Base-by-base conservation (phyloP, 2,329 filamentous ascomycete species). In the Leptographium wingfieldii region DNA sequence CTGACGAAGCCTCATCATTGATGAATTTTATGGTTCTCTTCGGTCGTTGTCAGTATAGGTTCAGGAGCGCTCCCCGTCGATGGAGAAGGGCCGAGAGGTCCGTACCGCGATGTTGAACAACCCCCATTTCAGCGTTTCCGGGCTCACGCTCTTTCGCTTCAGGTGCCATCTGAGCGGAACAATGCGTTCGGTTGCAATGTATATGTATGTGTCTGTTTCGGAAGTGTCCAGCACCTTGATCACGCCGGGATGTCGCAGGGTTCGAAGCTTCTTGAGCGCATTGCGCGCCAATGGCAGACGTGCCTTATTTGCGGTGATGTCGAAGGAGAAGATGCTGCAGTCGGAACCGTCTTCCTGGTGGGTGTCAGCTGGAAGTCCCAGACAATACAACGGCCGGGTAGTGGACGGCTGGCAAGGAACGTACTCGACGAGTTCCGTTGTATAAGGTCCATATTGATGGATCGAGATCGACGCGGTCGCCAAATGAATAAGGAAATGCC, bases 311-410 rank as follows among this genome's bases (percentile, higher is more conserved):
- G 87, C 78, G 62, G 81, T 80, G 60, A 95, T 81, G 71, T 99
- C 92, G 77, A 99, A 99, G 66, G 91, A 90, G 75, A 99, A 96
- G 66, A 99, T 92, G 75, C 91, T 96, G 75, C 94, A 99, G 67
- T 90, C 85, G 4, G 91, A 95, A 40, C 90, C 85, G 71, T 97
- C 92, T 75, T 97, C 92, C 91, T 96, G 66, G 33, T 31, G 56
- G 40, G 22, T n/a, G 53, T 60, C 55, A 61, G 57, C 25, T 38
- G 27, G 27, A 1, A 5, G 19, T 11, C 51, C 48, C 16, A 62
- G 56, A 12, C 12, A 10, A 35, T 4, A 27, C 3, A 22, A 14
- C 11, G 5, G 22, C 9, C n/a, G 1, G 14, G 14, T 11, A 52
- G 33, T 19, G 63, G 51, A 14, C 19, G 6, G 4, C 33, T 14